Conservation (phyloP, 2,329 filamentous ascomycete species). For the Hymenotorrendiella dingleyae region DNA sequence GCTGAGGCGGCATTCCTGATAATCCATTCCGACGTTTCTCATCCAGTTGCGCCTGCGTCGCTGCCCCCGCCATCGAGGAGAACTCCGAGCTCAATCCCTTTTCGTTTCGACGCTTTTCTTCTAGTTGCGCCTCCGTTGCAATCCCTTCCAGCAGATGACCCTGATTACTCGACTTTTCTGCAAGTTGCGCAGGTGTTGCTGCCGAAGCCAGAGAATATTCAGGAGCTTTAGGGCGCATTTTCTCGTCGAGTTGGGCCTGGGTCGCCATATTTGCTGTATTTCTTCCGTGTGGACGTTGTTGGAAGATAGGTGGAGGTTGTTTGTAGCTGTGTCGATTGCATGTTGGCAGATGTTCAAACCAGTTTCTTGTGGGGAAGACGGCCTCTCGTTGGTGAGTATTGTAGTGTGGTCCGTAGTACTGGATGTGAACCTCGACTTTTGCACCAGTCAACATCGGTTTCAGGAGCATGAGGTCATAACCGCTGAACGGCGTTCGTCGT, state of each 20-base stretch:
- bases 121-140: conserved; percentile 20
- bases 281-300: neutral
- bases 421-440: too few species aligned
- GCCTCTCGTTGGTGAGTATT: too few species aligned
- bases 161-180: conserved; percentile 15
- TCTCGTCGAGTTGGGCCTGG: conserved; percentile 10
- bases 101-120: conserved; percentile 12
- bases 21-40: conserved; percentile 15
- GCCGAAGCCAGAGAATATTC: neutral
- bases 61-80: neutral
- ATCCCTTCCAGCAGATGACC: conserved; percentile 6
- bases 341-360: neutral
- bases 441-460: too few species aligned
- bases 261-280: conserved; percentile 8
- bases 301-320: neutral
- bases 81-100: neutral
- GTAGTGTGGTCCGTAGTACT: too few species aligned
- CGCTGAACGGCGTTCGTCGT: too few species aligned
- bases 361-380: neutral
- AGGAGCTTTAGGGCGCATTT: neutral
- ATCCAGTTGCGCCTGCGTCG: conserved; percentile 19
- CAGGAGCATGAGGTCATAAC: too few species aligned
- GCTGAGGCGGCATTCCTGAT: neutral
- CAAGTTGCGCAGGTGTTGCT: conserved; percentile 19
- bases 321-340: neutral